Base-by-base conservation (phyloP, 2,329 filamentous ascomycete species). In the Monilinia laxa region DNA sequence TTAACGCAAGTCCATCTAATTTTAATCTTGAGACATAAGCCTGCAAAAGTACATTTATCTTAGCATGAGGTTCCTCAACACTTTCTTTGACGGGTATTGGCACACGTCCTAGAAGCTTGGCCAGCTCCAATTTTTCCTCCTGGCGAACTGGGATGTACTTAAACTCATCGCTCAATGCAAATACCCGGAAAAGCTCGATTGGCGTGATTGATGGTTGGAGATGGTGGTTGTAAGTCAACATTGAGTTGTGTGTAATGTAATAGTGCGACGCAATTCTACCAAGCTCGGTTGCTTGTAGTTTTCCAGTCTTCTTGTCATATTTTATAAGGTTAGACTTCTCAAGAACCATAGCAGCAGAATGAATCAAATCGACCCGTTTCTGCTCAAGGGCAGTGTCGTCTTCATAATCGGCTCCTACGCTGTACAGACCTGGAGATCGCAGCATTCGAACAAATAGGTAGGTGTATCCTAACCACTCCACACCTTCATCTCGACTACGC, bases 381-480 rank as follows among this genome's bases (percentile, higher is more conserved):
- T 99, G 96, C 77, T 98, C 94, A 47, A 99, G 80, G 2, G 91
- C 90, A 60, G 90, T 90, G 71, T 99, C 95, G 66, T 96, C 89
- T 74, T 96, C 93, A 73, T 98, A 99, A 74, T 99, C 96, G 14
- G 93, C 88, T 5, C 95, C 95, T 62, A 99, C 95, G 75, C 95
- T 94, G 77, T 99, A 99, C 16, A 99, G 81, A 0, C 92, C 94
- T 47, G 95, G 95, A 2, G 94, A 97, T 40, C 95, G 89, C 70
- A 99, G 85, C 95, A 99, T 99, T 60, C 95, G 91, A 65, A 99
- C 92, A 75, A 97, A 99, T 23, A 99, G 87, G 77, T 99, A 99
- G 0, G 94, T 97, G 78, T 99, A 99, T 16, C 95, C 94, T 45
- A 99, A 86, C 95, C 95, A 99, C 76, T 99, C 93, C n/a, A 99